Evolutionary conservation across 2,329 filamentous ascomycete species (phyloP).

Genomic region (Monosporascus sp.): DNA sequence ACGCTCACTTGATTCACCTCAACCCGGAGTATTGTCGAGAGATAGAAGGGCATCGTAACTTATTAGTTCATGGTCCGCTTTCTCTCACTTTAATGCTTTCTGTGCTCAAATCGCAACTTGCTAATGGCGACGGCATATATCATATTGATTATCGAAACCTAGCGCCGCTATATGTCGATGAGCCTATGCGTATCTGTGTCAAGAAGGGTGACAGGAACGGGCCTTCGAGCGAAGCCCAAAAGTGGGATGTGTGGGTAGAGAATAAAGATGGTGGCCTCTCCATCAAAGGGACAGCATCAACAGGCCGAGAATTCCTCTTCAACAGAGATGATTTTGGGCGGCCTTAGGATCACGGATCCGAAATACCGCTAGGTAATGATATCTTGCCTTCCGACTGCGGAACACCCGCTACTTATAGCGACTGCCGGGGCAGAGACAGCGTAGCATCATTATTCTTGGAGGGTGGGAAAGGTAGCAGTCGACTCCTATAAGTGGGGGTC

Average conservation of each 20-base stretch:
- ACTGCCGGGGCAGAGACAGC: too few relatives aligned
- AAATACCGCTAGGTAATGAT: too few relatives aligned
- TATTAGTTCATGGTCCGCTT: slow-evolving; percentile 85
- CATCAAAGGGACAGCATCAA: slow-evolving; percentile 49
- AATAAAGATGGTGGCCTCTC: slow-evolving; percentile 55
- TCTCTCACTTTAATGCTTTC: slow-evolving; percentile 71
- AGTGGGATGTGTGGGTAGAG: slow-evolving; percentile 63
- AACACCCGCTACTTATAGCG: too few relatives aligned
- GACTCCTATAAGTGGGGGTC: too few relatives aligned
- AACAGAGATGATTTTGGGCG: too few relatives aligned
- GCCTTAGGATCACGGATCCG: too few relatives aligned
- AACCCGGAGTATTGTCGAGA: slow-evolving; percentile 64
- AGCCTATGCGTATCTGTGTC: slow-evolving; percentile 66
- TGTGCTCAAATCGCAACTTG: slow-evolving; percentile 49
- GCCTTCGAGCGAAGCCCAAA: slow-evolving; percentile 25
- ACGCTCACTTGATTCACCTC: slow-evolving; percentile 87
- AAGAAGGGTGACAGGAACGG: slow-evolving; percentile 36
- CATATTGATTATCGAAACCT: slow-evolving; percentile 75
- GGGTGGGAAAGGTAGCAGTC: too few relatives aligned
- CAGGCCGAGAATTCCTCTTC: not conserved
- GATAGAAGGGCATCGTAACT: slow-evolving; percentile 67
- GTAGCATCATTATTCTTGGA: too few relatives aligned
- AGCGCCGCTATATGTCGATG: slow-evolving; percentile 71
- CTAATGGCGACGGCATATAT: slow-evolving; percentile 35
- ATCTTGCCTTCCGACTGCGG: too few relatives aligned